Percentiles rank a stretch among this genome's conserved stretches.
phyloP scores from a whole-genome alignment of 495 filamentous ascomycete species.

The Patellaria atrata region DNA sequence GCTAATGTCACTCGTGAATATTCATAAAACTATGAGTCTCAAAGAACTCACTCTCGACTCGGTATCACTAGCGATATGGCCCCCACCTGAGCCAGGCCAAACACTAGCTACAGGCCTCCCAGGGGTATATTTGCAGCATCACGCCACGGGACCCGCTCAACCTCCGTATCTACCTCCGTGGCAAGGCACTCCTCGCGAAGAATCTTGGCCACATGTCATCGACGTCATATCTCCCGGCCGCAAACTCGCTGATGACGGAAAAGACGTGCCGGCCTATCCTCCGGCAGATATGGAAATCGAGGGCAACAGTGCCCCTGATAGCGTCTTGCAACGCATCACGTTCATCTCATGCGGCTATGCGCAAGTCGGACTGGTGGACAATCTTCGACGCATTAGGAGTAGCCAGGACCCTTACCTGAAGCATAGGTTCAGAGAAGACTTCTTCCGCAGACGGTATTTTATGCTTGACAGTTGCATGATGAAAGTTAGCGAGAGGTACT shows the following conservation, averaged over 20 bases:
- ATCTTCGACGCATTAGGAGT: constrained; percentile 19
- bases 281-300: constrained; percentile 7
- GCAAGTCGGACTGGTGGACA: constrained; percentile 8
- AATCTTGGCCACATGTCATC: constrained; percentile 25
- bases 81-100: constrained; percentile 8
- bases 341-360: constrained; percentile 27
- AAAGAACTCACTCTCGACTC: constrained; percentile 22
- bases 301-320: no score
- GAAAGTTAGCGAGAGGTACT: constrained; percentile 10
- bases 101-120: not conserved
- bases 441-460: constrained; percentile 13
- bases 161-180: not conserved
- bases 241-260: constrained; percentile 14
- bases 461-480: constrained; percentile 9
- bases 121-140: no score
- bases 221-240: constrained; percentile 22
- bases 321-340: constrained; percentile 10
- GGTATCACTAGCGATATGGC: constrained; percentile 25
- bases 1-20: constrained; percentile 17
- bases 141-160: not conserved
- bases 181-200: constrained; percentile 10
- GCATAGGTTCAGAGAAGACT: constrained; percentile 5
- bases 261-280: constrained; percentile 3
- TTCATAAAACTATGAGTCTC: constrained; percentile 12
- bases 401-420: constrained; percentile 4